Percentiles rank a stretch among this genome's conserved stretches.
phyloP scores from a whole-genome alignment of 768 basidiomycete species.

The Trichaptum fuscoviolaceum region DNA sequence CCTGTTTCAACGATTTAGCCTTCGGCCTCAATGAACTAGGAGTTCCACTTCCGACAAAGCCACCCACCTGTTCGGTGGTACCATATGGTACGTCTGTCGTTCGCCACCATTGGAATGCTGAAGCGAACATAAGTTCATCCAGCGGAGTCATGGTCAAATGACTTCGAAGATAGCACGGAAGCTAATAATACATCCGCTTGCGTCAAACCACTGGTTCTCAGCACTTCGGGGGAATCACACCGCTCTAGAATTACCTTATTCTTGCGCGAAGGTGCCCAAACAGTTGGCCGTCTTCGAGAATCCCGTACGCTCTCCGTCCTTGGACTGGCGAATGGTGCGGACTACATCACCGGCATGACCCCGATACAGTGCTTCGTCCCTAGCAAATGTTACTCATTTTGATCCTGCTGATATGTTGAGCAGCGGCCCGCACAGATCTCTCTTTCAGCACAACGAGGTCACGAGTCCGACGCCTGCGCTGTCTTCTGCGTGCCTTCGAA shows the following conservation, averaged over 20 bases:
- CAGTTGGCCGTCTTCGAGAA: neutral
- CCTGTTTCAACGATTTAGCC: no score
- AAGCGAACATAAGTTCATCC: neutral
- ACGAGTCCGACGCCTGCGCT: neutral
- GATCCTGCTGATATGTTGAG: neutral
- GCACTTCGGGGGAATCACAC: neutral
- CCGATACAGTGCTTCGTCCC: no score
- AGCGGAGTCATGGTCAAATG: neutral
- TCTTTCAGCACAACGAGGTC: neutral
- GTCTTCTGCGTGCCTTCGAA: neutral
- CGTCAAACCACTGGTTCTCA: neutral
- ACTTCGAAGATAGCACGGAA: neutral
- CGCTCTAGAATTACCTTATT: neutral
- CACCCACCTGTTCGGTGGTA: no score
- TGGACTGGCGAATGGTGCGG: neutral
- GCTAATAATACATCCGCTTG: neutral
- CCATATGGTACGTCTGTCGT: neutral
- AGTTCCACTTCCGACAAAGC: no score
- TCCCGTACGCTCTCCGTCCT: no score
- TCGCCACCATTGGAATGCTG: neutral
- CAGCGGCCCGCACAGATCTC: neutral
- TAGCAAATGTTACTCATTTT: no score
- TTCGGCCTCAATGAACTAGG: no score
- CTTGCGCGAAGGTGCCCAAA: neutral
- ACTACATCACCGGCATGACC: no score